Percentiles rank a stretch among this genome's conserved stretches.
Evolutionary conservation across 805 yeast species (phyloP).

Genomic region (Lipomyces yamanashiensis): DNA sequence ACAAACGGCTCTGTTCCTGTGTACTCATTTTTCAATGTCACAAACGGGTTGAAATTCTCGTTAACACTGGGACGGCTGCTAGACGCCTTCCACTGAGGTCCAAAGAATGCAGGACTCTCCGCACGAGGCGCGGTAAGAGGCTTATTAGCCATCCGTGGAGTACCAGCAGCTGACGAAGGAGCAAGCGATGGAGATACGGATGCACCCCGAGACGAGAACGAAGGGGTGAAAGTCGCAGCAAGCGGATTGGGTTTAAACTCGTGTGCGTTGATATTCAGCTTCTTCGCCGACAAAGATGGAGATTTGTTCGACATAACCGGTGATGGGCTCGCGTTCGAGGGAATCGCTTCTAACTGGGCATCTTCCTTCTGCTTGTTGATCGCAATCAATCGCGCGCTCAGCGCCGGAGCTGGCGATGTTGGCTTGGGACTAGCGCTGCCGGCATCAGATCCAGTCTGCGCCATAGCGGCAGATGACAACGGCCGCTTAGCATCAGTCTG

Average conservation of each 20-base stretch:
- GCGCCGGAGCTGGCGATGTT: conserved; percentile 22
- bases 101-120: conserved; percentile 30
- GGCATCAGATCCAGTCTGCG: conserved; percentile 16
- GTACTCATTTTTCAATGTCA: conserved; percentile 22
- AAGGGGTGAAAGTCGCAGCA: conserved; percentile 69
- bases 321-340: conserved; percentile 32
- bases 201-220: conserved; percentile 19
- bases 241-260: conserved; percentile 73
- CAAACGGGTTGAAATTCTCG: conserved; percentile 34
- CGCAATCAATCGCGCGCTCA: conserved; percentile 20
- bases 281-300: conserved; percentile 48
- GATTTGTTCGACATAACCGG: conserved; percentile 12
- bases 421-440: conserved; percentile 24
- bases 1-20: conserved; percentile 22
- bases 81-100: conserved; percentile 14
- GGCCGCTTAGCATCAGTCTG: conserved; percentile 28
- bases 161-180: conserved; percentile 11
- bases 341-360: conserved; percentile 9
- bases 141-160: conserved; percentile 23
- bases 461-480: conserved; percentile 34
- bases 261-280: conserved; percentile 61
- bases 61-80: conserved; percentile 16
- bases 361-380: conserved; percentile 20
- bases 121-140: conserved; percentile 16
- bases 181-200: conserved; percentile 21